Evolutionary conservation across 1,139 yeast genomes (phyloP).

Genomic region (Pichia sp.): DNA sequence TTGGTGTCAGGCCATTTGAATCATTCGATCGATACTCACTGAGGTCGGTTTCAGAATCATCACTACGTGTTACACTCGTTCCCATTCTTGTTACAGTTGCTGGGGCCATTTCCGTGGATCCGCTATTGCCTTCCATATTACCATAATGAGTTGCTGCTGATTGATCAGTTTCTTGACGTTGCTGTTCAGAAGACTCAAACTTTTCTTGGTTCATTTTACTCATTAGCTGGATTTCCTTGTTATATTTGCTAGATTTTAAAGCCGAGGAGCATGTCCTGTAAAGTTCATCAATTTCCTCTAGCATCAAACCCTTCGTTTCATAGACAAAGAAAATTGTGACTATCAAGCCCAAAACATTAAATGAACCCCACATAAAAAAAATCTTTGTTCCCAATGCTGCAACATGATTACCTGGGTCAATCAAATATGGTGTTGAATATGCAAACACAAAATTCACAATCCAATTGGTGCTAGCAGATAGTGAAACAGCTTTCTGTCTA

Average conservation of each 20-base stretch:
- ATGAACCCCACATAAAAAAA: slow-evolving; percentile 74
- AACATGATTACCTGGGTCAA: slow-evolving; percentile 60
- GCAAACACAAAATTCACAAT: slow-evolving; percentile 71
- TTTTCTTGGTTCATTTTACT: slow-evolving; percentile 1
- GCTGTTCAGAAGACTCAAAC: background rate
- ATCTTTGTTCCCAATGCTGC: slow-evolving; percentile 65
- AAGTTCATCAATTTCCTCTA: slow-evolving; percentile 61
- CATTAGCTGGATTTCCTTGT: slow-evolving; percentile 32
- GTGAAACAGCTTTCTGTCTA: slow-evolving; percentile 70
- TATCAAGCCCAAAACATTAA: slow-evolving; percentile 49
- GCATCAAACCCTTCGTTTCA: slow-evolving; percentile 62
- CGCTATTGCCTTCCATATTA: background rate
- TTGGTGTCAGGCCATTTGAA: slow-evolving; percentile 2
- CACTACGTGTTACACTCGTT: background rate
- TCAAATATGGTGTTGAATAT: slow-evolving; percentile 62
- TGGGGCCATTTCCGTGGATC: background rate
- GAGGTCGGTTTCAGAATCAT: background rate
- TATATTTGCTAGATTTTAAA: slow-evolving; percentile 34
- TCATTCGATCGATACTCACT: background rate
- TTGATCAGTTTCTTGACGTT: background rate
- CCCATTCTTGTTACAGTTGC: background rate
- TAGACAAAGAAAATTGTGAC: slow-evolving; percentile 54
- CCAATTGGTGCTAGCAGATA: slow-evolving; percentile 79
- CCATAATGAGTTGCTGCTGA: background rate
- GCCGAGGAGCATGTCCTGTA: slow-evolving; percentile 49